Conservation (phyloP, 2,329 filamentous ascomycete species). For the Aureobasidium musti region DNA sequence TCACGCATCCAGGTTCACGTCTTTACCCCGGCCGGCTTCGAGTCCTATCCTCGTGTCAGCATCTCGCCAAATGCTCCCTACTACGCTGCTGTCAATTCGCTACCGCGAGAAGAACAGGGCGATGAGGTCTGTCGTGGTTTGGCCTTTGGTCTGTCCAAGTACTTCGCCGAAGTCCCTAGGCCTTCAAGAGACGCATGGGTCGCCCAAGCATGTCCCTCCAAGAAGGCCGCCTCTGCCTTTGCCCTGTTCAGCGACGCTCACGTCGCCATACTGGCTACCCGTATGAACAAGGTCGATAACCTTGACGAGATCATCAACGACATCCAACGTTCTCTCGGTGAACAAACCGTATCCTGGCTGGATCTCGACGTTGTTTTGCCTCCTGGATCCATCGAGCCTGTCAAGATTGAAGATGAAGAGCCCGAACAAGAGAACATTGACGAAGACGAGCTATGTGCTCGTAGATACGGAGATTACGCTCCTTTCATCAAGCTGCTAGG, state of each 20-base stretch:
- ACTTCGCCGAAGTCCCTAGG: conserved; percentile 83
- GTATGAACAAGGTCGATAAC: conserved; percentile 81
- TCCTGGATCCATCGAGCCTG: conserved; percentile 65
- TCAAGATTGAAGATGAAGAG: conserved; percentile 61
- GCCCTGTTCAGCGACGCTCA: conserved; percentile 86
- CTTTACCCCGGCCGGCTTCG: conserved; percentile 83
- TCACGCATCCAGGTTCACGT: conserved; percentile 95
- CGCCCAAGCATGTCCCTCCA: conserved; percentile 54
- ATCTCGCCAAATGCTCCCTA: conserved; percentile 90
- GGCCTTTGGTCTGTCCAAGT: conserved; percentile 90
- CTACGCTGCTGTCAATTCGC: conserved; percentile 84
- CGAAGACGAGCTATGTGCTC: conserved; percentile 50
- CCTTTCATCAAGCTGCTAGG: conserved; percentile 77
- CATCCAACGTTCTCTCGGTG: conserved; percentile 73
- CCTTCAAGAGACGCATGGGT: conserved; percentile 71
- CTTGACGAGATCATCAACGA: conserved; percentile 70
- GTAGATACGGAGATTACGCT: conserved; percentile 75
- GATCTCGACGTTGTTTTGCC: conserved; percentile 88
- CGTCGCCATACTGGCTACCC: conserved; percentile 83
- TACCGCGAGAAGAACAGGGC: conserved; percentile 92
- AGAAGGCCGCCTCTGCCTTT: conserved; percentile 63
- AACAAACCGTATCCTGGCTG: conserved; percentile 79
- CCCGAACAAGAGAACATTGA: conserved; percentile 67
- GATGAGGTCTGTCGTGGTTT: conserved; percentile 90
- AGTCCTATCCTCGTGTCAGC: conserved; percentile 86